Conservation (phyloP, 495 filamentous ascomycete species). For the Penicillium samsonianum region DNA sequence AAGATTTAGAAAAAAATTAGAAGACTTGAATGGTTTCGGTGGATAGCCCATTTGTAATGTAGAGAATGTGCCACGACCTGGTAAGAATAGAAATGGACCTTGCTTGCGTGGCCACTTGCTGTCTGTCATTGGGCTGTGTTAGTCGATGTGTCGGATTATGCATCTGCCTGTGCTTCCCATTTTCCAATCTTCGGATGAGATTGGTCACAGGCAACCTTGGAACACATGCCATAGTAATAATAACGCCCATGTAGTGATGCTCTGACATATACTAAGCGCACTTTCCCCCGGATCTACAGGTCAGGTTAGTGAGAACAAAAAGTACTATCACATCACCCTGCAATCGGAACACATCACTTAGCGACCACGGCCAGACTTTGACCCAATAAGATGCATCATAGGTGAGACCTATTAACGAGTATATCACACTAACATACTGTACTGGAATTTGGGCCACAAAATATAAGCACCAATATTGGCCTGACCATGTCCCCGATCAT, state of each 20-base stretch:
- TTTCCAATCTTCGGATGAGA: slow-evolving; percentile 10
- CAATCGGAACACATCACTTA: slow-evolving; percentile 32
- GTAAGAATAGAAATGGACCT: slow-evolving; percentile 17
- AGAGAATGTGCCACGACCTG: slow-evolving; percentile 15
- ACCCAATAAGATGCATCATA: slow-evolving; percentile 30
- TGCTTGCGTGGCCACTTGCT: slow-evolving; percentile 24
- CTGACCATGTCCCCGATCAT: not conserved
- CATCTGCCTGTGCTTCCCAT: not conserved
- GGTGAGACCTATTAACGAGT: slow-evolving; percentile 3
- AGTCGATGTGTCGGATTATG: slow-evolving; percentile 19
- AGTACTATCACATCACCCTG: slow-evolving; percentile 29
- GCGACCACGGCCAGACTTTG: slow-evolving; percentile 24
- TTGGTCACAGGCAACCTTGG: slow-evolving; percentile 29
- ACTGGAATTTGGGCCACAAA: slow-evolving; percentile 7
- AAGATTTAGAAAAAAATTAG: not conserved
- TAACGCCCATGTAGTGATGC: slow-evolving; percentile 9
- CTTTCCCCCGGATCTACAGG: slow-evolving; percentile 30
- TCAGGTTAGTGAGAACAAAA: slow-evolving; percentile 20
- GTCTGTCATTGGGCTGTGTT: slow-evolving; percentile 12
- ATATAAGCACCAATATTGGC: slow-evolving; percentile 1
- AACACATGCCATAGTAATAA: not conserved
- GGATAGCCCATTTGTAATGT: not conserved
- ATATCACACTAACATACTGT: not conserved
- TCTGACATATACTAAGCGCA: slow-evolving; percentile 3
- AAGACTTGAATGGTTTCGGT: not conserved